Base-by-base conservation (phyloP, 306 rosid genomes). In the Cicer bijugum region DNA sequence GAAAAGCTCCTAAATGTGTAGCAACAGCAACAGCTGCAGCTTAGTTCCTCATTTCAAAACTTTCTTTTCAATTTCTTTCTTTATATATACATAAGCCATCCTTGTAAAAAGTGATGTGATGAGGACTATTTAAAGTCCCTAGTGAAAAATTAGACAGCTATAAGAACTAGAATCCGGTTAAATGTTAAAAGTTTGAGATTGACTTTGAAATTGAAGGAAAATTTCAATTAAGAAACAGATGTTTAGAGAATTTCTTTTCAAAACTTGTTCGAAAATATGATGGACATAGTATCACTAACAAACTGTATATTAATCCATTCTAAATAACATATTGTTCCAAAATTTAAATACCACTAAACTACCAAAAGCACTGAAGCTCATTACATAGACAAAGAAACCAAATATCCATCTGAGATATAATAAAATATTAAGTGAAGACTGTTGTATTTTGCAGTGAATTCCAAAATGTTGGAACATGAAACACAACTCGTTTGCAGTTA, bases 1-100 rank as follows among this genome's bases (percentile, higher is more conserved):
- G 89, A 2, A 23, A 4, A 3, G 86, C 84, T 23, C 78, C 71
- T 6, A 5, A 48, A 2, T 88, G 86, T 5, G 4, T 12, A 10
- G 7, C 43, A 10, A 4, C 62, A 10, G 7, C 17, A 10, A 4
- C 62, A 3, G 4, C 69, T 40, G 69, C 50, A 40, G 52, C 65
- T 11, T 71, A 62, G 8, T 12, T 28, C 6, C 47, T 4, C n/a
- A 17, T 46, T 9, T 46, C 2, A 42, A 6, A 4, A 14, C 1
- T 53, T 16, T 51, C 7, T 47, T 62, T 62, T 74, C 0, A 3
- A 28, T 28, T 28, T 12, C 1, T 5, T 7, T 0, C 0, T 53
- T 1, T 2, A 9, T 55, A 42, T n/a, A 37, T 16, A 6, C 7
- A 62, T 9, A 62, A 63, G 45, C 52, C 65, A 19, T 51, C 50